A percentile compares a stretch with the other conserved stretches of the same genome.
Conservation (phyloP, 2,329 filamentous ascomycete genomes). For the Bretziella fagacearum region DNA sequence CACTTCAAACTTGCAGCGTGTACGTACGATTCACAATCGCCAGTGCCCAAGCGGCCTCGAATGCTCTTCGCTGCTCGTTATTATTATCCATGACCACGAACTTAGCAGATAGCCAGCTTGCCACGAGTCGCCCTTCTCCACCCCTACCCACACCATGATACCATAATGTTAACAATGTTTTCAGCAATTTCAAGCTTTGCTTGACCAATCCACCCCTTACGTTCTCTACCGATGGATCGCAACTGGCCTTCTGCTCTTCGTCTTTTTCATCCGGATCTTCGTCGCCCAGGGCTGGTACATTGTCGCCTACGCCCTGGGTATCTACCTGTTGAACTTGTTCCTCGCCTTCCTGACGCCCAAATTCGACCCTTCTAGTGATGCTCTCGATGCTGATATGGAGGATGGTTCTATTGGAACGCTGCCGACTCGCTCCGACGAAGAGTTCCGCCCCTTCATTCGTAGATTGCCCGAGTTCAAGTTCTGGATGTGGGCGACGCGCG, state of each 20-base stretch:
- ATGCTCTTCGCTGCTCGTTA: not conserved
- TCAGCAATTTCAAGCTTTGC: slow-evolving; percentile 82
- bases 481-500: slow-evolving; percentile 90
- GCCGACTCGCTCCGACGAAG: slow-evolving; percentile 89
- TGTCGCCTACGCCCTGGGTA: slow-evolving; percentile 91
- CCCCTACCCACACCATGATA: too few relatives aligned
- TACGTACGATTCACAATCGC: slow-evolving; percentile 28
- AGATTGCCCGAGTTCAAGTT: slow-evolving; percentile 98
- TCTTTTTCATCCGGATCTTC: slow-evolving; percentile 83
- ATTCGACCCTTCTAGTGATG: slow-evolving; percentile 91
- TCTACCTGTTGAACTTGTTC: slow-evolving; percentile 98
- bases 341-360: slow-evolving; percentile 96
- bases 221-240: slow-evolving; percentile 78
- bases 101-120: too few relatives aligned
- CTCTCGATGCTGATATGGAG: slow-evolving; percentile 86
- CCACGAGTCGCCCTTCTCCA: too few relatives aligned
- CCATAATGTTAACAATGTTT: not conserved
- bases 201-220: slow-evolving; percentile 86
- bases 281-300: slow-evolving; percentile 98
- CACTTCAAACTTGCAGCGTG: slow-evolving; percentile 56
- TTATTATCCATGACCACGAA: not conserved
- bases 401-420: slow-evolving; percentile 69
- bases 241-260: slow-evolving; percentile 54
- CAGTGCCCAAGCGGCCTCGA: not conserved
- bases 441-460: slow-evolving; percentile 94